Base-by-base conservation (phyloP, 371 early-diverging fungal genomes). In the Encephalitozoon intestinalis region DNA sequence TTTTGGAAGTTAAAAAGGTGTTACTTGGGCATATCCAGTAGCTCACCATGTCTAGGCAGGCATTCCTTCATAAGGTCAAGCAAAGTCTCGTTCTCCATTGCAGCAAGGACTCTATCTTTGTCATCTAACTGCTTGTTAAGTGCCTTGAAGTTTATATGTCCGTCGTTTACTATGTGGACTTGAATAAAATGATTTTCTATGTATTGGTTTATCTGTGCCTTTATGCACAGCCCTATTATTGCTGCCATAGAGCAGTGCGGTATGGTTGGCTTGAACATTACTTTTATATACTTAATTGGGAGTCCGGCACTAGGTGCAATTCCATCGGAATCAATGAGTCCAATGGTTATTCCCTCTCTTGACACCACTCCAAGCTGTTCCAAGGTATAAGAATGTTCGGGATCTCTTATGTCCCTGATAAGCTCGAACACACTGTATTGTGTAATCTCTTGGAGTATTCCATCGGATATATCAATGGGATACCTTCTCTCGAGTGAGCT, bases 201-300 rank as follows among this genome's bases (percentile, higher is more conserved):
- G 67, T 89, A 89, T 64, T 92, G 87, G 64, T 92, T 78, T 65
- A 98, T 82, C 46, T 93, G 88, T 28, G 94, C 94, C 18, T 94
- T 90, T 64, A 98, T 94, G 82, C 92, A 92, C 23, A 97, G 88
- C 0, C 97, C 99, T 84, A 98, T 98, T 67, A 98, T 83, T 18
- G 96, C 95, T 9, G 96, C 97, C 96, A 98, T 95, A 21, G 94
- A 93, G 85, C 99, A 98, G 84, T 98, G 99, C 49, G 97, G 97
- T 79, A 98, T 97, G 2, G 99, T 97, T 0, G 97, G 97, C 7
- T 92, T 93, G 80, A 97, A 80, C 15, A 31, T 12, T 44, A 86
- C 52, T 2, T 11, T 28, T 0, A 84, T 70, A 34, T 39, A 70
- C 28, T 69, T 64, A 18, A 80, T 73, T 1, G 74, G 70, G 6